phyloP scores from a whole-genome alignment of 108 stramenopile genomes.

The Hondaea fermentalgiana region DNA sequence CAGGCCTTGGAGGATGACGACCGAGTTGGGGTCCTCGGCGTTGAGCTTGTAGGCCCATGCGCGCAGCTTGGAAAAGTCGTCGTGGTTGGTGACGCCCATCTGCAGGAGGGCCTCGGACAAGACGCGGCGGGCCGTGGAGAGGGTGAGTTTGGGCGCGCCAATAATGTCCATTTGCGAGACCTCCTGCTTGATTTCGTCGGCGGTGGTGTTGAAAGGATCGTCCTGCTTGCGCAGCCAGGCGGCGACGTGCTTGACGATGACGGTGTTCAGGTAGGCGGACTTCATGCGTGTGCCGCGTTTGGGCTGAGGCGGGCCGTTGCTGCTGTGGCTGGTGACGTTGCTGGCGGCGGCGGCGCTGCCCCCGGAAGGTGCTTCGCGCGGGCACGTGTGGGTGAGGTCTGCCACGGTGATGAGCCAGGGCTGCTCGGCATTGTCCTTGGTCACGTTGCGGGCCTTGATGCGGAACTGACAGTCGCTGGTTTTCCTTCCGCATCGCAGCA shows the following conservation, averaged over 20 bases:
- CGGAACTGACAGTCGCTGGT: not conserved
- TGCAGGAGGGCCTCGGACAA: not conserved
- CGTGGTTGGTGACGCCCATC: conserved; percentile 16
- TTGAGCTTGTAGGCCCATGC: not conserved
- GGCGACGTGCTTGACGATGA: not conserved
- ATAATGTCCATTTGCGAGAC: not conserved
- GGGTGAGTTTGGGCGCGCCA: not conserved
- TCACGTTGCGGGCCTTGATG: conserved; percentile 8
- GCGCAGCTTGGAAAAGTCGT: not conserved
- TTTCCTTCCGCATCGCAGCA: not conserved
- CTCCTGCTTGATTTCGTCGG: not conserved
- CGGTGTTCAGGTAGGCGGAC: conserved; percentile 12
- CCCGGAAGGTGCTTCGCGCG: not conserved
- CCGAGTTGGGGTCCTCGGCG: not conserved
- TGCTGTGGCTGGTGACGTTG: not conserved
- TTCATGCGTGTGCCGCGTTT: not conserved
- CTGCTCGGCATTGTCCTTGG: not conserved
- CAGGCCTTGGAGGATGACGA: not conserved
- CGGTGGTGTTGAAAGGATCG: not conserved
- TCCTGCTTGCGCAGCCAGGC: not conserved
- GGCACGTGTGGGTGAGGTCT: not conserved
- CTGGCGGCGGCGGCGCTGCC: not conserved
- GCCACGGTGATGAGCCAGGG: conserved; percentile 10
- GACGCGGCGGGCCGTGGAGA: not conserved
- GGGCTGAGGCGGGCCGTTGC: not conserved